phyloP scores from a whole-genome alignment of 768 basidiomycete species.

The Phanerodontia chrysosporium region DNA sequence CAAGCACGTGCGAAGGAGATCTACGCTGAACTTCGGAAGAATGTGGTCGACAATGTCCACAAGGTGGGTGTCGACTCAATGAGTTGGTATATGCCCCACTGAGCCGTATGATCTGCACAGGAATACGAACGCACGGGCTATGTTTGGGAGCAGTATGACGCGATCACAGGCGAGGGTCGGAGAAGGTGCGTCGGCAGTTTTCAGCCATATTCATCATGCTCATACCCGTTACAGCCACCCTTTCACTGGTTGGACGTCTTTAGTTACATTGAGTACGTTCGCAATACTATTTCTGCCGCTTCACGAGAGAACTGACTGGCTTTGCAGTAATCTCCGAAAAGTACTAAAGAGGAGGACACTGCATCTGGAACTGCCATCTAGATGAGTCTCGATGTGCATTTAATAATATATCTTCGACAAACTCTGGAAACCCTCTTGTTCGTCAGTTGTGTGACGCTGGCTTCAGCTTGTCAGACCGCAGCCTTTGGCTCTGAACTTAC shows the following conservation, averaged over 20 bases:
- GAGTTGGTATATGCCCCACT: neutral
- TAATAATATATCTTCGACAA: neutral
- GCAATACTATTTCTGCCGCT: neutral
- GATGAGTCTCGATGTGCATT: neutral
- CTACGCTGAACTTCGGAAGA: conserved; percentile 74
- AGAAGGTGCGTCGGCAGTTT: conserved; percentile 56
- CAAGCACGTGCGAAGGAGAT: conserved; percentile 71
- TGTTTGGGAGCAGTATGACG: conserved; percentile 97
- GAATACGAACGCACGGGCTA: conserved; percentile 92
- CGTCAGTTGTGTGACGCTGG: neutral
- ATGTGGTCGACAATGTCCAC: conserved; percentile 82
- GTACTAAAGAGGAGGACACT: conserved; percentile 35
- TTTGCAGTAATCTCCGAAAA: conserved; percentile 62
- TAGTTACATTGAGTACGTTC: conserved; percentile 79
- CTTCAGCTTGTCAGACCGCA: too few relatives aligned
- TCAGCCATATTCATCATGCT: conserved; percentile 3
- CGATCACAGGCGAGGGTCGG: conserved; percentile 75
- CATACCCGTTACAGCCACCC: conserved; percentile 61
- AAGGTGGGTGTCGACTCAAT: conserved; percentile 24
- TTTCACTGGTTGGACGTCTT: conserved; percentile 95
- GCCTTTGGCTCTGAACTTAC: too few relatives aligned
- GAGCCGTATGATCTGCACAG: conserved; percentile 32
- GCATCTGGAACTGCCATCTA: neutral
- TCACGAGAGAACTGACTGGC: conserved; percentile 10
- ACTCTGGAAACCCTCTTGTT: too few relatives aligned